Conservation (phyloP, 257 asterid genomes). For the Petunia axillaris region DNA sequence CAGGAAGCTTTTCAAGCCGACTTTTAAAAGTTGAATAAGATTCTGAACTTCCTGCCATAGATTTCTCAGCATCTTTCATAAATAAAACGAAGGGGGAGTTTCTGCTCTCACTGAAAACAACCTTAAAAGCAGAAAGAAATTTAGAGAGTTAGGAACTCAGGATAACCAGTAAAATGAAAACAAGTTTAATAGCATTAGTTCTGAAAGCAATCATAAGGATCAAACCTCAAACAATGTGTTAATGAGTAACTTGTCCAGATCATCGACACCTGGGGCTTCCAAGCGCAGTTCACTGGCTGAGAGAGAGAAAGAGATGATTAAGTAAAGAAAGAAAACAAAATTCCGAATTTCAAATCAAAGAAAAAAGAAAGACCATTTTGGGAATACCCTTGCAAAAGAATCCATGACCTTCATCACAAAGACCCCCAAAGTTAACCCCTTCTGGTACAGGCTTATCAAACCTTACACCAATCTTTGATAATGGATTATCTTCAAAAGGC, state of each 20-base stretch:
- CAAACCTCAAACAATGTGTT: constrained; percentile 85
- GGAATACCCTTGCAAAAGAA: constrained; percentile 90
- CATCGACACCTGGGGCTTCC: constrained; percentile 69
- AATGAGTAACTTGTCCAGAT: constrained; percentile 70
- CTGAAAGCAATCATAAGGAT: constrained; percentile 9
- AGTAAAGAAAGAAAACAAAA: constrained; percentile 19
- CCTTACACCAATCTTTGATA: constrained; percentile 83
- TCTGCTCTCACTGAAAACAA: constrained; percentile 70
- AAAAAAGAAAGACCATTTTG: constrained; percentile 26
- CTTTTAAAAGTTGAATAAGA: constrained; percentile 62
- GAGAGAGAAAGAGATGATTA: constrained; percentile 32
- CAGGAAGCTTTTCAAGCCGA: constrained; percentile 87
- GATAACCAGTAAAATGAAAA: constrained; percentile 1
- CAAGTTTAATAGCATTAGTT: not conserved
- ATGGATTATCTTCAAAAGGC: constrained; percentile 79
- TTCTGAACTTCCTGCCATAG: constrained; percentile 75
- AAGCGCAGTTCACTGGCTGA: constrained; percentile 74
- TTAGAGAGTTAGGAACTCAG: not conserved
- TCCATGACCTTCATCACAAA: constrained; percentile 79
- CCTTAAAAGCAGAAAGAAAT: constrained; percentile 47
- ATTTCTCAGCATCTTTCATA: constrained; percentile 92
- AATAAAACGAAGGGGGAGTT: constrained; percentile 83
- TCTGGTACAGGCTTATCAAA: constrained; percentile 81
- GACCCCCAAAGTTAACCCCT: constrained; percentile 93
- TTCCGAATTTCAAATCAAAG: constrained; percentile 18